Percentiles rank a stretch among this genome's conserved stretches.
phyloP scores from a whole-genome alignment of 495 filamentous ascomycete species.

The Lasiosphaeria miniovina region DNA sequence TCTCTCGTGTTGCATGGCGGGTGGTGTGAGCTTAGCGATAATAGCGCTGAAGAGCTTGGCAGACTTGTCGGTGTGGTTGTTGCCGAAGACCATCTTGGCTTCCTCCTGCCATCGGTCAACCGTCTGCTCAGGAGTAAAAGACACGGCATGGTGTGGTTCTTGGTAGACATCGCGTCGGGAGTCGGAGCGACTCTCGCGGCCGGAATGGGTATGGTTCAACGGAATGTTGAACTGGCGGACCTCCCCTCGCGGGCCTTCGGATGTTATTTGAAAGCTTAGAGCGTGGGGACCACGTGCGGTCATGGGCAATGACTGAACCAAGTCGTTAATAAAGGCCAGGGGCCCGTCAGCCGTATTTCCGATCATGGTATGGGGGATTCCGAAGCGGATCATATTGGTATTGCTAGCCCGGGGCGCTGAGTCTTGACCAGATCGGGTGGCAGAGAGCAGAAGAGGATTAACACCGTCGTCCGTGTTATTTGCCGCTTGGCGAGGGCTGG shows the following conservation, averaged over 20 bases:
- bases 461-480: slow-evolving; percentile 65
- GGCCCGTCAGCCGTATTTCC: slow-evolving; percentile 31
- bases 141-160: slow-evolving; percentile 56
- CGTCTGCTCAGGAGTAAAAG: slow-evolving; percentile 69
- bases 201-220: slow-evolving; percentile 16
- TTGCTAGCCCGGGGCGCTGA: slow-evolving; percentile 30
- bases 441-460: slow-evolving; percentile 68
- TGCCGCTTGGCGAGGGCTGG: slow-evolving; percentile 21
- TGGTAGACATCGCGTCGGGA: slow-evolving; percentile 42
- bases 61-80: slow-evolving; percentile 65
- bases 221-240: slow-evolving; percentile 38
- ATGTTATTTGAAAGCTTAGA: slow-evolving; percentile 44
- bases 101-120: slow-evolving; percentile 84
- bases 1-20: slow-evolving; percentile 77
- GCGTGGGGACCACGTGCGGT: slow-evolving; percentile 36
- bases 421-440: slow-evolving; percentile 34
- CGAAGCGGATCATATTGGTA: slow-evolving; percentile 34
- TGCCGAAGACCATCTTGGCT: slow-evolving; percentile 78
- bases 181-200: slow-evolving; percentile 39
- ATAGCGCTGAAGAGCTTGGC: slow-evolving; percentile 65
- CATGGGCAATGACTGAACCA: slow-evolving; percentile 30
- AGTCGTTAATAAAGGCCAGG: slow-evolving; percentile 42
- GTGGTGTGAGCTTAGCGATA: slow-evolving; percentile 71
- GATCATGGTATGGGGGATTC: slow-evolving; percentile 28
- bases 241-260: slow-evolving; percentile 33